A percentile compares a stretch with the other conserved stretches of the same genome.
These are phyloP conservation scores for Flaveria floridana DNA, from an alignment of 140 eudicot species.

Conservation along the genomic window DNA sequence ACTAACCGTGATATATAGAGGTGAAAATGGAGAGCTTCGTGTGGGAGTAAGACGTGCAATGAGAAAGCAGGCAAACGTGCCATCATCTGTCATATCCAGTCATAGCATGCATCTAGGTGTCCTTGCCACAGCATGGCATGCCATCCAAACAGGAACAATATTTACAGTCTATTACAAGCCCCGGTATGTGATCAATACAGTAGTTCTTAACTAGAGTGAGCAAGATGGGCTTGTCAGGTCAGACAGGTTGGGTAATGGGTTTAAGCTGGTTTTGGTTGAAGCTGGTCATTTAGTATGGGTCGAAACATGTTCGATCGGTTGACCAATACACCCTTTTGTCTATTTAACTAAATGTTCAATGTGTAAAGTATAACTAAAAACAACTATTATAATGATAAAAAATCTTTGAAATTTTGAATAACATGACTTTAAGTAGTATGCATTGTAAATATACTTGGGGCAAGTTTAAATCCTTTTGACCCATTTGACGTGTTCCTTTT, in stretches of 20 bases:
- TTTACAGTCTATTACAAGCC: conserved; percentile 95
- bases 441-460: background rate
- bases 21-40: conserved; percentile 96
- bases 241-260: background rate
- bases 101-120: conserved; percentile 99
- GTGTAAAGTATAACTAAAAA: background rate
- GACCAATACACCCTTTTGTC: background rate
- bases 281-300: background rate
- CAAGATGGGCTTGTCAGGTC: background rate
- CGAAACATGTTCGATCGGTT: background rate
- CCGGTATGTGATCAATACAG: conserved; percentile 44
- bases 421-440: background rate
- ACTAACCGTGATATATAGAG: conserved; percentile 44
- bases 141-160: conserved; percentile 81
- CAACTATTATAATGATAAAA: background rate
- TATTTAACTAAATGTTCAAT: background rate
- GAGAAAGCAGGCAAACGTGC: conserved; percentile 90
- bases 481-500: background rate
- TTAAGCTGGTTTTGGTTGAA: background rate
- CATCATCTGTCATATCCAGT: conserved; percentile 97
- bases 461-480: background rate
- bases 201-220: background rate
- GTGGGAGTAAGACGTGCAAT: conserved; percentile 98
- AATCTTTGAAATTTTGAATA: background rate
- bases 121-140: conserved; percentile 98